Evolutionary conservation across 2,329 filamentous ascomycete species (phyloP).

Genomic region (Rhinocladiella mackenziei): DNA sequence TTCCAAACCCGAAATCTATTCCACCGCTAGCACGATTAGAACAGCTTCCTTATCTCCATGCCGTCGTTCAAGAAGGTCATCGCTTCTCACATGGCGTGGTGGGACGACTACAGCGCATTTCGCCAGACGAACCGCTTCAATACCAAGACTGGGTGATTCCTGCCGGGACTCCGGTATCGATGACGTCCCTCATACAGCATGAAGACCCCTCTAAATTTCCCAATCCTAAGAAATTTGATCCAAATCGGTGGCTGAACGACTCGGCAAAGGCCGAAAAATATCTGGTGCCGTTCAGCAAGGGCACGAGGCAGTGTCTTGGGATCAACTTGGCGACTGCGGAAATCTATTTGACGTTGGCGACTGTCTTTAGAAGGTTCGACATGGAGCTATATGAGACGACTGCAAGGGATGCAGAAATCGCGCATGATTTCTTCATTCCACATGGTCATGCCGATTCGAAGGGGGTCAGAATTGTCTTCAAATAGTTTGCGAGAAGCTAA

Average conservation of each 20-base stretch:
- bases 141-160: constrained; percentile 35
- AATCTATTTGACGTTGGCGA: constrained; percentile 24
- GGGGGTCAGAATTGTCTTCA: too few relatives aligned
- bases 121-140: constrained; percentile 27
- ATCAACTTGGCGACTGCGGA: constrained; percentile 33
- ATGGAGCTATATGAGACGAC: constrained; percentile 26
- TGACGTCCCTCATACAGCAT: constrained; percentile 29
- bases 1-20: too few relatives aligned
- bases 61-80: constrained; percentile 31
- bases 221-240: constrained; percentile 26
- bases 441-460: too few relatives aligned
- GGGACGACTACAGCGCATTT: constrained; percentile 19
- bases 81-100: constrained; percentile 26
- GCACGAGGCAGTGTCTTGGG: constrained; percentile 42
- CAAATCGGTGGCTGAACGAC: constrained; percentile 29
- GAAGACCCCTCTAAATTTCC: constrained; percentile 37
- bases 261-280: constrained; percentile 36
- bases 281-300: constrained; percentile 41
- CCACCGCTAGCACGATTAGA: too few relatives aligned
- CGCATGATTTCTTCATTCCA: constrained; percentile 24
- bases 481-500: too few relatives aligned
- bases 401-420: constrained; percentile 19
- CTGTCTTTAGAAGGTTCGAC: constrained; percentile 19
- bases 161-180: constrained; percentile 29
- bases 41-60: too few relatives aligned